These are phyloP conservation scores for Inga laurina DNA, from an alignment of 306 rosid genomes.

Conservation along the genomic window DNA sequence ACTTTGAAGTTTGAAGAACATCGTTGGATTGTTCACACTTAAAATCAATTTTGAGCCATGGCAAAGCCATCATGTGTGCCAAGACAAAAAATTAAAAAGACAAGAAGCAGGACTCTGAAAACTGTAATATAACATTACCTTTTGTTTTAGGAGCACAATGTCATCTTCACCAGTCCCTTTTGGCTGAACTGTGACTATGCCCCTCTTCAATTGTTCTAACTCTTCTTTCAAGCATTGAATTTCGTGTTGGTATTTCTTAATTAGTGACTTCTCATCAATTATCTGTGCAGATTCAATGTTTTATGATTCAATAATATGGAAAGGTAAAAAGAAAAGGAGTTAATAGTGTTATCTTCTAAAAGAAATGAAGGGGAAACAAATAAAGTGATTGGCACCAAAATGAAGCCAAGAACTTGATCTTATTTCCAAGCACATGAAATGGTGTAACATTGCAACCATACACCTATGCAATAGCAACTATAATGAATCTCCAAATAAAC, in stretches of 20 bases:
- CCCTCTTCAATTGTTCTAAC: conserved; percentile 83
- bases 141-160: conserved; percentile 82
- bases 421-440: conserved; percentile 14
- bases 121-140: conserved; percentile 53
- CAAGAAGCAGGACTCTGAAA: conserved; percentile 16
- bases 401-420: conserved; percentile 20
- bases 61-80: not conserved
- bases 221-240: conserved; percentile 90
- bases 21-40: conserved; percentile 9
- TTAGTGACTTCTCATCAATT: conserved; percentile 97
- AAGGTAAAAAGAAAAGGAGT: not conserved
- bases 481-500: conserved; percentile 12
- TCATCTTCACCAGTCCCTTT: conserved; percentile 71
- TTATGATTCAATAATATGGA: not conserved
- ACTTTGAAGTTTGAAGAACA: conserved; percentile 17
- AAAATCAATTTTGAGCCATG: conserved; percentile 15
- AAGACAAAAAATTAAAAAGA: not conserved
- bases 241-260: conserved; percentile 95
- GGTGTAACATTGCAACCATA: conserved; percentile 11
- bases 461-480: conserved; percentile 10
- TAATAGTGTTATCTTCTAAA: conserved; percentile 21
- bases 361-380: conserved; percentile 15
- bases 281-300: conserved; percentile 67
- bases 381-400: not conserved
- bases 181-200: conserved; percentile 72